Conservation (phyloP, 2,329 filamentous ascomycete genomes). For the Diaporthe ilicicola region DNA sequence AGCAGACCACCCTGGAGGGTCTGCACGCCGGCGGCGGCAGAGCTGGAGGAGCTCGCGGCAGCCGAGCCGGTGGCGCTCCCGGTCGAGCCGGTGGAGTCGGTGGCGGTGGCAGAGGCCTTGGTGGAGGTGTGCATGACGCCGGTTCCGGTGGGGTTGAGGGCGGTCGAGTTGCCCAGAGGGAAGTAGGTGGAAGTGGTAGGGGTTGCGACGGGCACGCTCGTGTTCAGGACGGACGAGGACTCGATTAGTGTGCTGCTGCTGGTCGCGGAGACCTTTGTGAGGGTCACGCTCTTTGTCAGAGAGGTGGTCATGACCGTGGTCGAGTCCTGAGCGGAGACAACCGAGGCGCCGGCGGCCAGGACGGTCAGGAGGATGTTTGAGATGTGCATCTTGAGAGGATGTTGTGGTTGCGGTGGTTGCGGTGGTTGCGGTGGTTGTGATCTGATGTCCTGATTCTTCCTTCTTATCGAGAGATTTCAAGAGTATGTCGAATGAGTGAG, state of each 20-base stretch:
- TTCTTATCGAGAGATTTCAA: not conserved
- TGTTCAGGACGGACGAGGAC: conserved; percentile 36
- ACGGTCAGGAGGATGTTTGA: conserved; percentile 51
- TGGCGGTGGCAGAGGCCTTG: conserved; percentile 1
- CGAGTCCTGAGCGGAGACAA: conserved; percentile 44
- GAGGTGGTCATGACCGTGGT: conserved; percentile 57
- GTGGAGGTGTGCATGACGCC: conserved; percentile 19
- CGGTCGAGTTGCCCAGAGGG: conserved; percentile 46
- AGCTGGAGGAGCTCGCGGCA: conserved; percentile 38
- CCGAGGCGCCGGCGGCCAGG: conserved; percentile 50
- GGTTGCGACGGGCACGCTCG: conserved; percentile 38
- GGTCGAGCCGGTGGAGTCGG: not conserved
- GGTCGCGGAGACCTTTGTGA: conserved; percentile 60
- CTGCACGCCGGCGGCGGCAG: conserved; percentile 24
- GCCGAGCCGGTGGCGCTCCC: conserved; percentile 39
- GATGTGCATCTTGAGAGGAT: conserved; percentile 54
- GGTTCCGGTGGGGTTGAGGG: conserved; percentile 37
- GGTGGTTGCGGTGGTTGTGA: not conserved
- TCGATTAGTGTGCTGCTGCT: conserved; percentile 42
- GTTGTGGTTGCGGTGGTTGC: conserved; percentile 24
- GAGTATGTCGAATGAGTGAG: not conserved
- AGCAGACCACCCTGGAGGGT: conserved; percentile 31
- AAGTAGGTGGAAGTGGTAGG: conserved; percentile 42
- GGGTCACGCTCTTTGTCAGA: conserved; percentile 54
- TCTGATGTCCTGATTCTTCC: not conserved